Percentiles rank a stretch among this genome's conserved stretches.
These are phyloP conservation scores for Trichophyton verrucosum DNA, from an alignment of 2,329 filamentous ascomycete genomes.

Conservation along the genomic window DNA sequence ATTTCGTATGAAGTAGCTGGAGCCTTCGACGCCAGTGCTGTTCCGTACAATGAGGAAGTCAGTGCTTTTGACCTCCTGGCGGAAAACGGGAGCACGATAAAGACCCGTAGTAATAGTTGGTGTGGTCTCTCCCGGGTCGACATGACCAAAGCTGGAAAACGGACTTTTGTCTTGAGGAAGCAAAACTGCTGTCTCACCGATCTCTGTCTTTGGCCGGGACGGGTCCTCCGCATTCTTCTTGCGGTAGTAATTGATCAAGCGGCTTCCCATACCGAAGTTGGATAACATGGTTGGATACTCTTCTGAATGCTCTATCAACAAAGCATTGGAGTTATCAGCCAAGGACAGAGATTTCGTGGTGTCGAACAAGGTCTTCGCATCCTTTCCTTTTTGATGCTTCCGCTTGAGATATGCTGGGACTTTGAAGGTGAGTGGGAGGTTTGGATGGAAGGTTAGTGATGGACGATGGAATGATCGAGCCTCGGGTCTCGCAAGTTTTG, in stretches of 20 bases:
- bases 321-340: slow-evolving; percentile 74
- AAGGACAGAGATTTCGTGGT: slow-evolving; percentile 72
- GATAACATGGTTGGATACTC: slow-evolving; percentile 84
- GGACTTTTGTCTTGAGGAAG: slow-evolving; percentile 91
- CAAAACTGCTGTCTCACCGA: slow-evolving; percentile 80
- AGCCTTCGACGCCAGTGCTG: slow-evolving; percentile 64
- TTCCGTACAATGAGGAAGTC: slow-evolving; percentile 83
- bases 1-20: slow-evolving; percentile 70
- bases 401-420: slow-evolving; percentile 62
- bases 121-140: slow-evolving; percentile 80
- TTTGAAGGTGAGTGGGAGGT: slow-evolving; percentile 59
- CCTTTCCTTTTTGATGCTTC: slow-evolving; percentile 69
- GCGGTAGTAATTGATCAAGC: slow-evolving; percentile 92
- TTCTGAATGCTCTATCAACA: slow-evolving; percentile 92
- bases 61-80: slow-evolving; percentile 60
- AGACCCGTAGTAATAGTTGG: slow-evolving; percentile 89
- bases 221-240: slow-evolving; percentile 69
- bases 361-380: slow-evolving; percentile 64
- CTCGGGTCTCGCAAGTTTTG: slow-evolving; percentile 60
- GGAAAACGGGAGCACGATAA: slow-evolving; percentile 89
- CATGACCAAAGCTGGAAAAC: slow-evolving; percentile 87
- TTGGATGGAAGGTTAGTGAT: slow-evolving; percentile 57
- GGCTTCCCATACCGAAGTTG: slow-evolving; percentile 94
- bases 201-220: slow-evolving; percentile 61
- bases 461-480: slow-evolving; percentile 77